Conservation (phyloP, 2,329 filamentous ascomycete species). For the Didymella exigua region DNA sequence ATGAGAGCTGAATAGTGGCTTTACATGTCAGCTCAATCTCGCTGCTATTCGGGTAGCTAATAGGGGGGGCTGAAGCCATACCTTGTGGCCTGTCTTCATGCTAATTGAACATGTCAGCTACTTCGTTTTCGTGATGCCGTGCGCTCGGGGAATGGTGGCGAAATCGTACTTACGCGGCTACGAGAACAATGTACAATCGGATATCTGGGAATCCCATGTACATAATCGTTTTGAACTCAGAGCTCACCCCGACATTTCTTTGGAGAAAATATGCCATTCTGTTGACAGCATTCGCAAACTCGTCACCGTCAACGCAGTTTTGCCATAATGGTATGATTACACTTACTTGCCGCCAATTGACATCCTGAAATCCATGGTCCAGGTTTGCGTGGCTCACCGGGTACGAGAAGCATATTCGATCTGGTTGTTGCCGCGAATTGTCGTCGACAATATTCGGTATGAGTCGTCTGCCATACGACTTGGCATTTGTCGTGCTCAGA, state of each 20-base stretch:
- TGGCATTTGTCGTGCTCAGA: slow-evolving; percentile 23
- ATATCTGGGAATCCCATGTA: slow-evolving; percentile 45
- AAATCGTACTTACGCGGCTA: slow-evolving; percentile 42
- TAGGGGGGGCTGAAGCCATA: slow-evolving; percentile 9
- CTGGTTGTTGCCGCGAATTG: slow-evolving; percentile 33
- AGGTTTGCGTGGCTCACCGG: slow-evolving; percentile 22
- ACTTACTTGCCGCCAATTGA: slow-evolving; percentile 41
- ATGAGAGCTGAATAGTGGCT: slow-evolving; percentile 37
- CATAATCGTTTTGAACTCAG: slow-evolving; percentile 35
- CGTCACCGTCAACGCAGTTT: slow-evolving; percentile 5
- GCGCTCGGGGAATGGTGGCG: background rate
- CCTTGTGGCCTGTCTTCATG: slow-evolving; percentile 53
- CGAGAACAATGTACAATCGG: slow-evolving; percentile 46
- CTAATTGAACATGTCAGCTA: slow-evolving; percentile 5
- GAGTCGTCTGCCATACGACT: slow-evolving; percentile 30
- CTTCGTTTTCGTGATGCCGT: background rate
- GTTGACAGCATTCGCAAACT: slow-evolving; percentile 43
- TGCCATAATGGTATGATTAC: slow-evolving; percentile 25
- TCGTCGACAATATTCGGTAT: slow-evolving; percentile 49
- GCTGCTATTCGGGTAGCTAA: background rate
- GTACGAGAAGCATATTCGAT: slow-evolving; percentile 31
- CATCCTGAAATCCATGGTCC: slow-evolving; percentile 35
- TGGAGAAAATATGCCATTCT: slow-evolving; percentile 41
- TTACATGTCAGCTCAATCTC: background rate
- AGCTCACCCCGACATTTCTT: slow-evolving; percentile 37